Evolutionary conservation across 106 monocot species (phyloP), one percentile per base, ranked within the genome.

Genomic region (Platanthera guangdongensis): DNA sequence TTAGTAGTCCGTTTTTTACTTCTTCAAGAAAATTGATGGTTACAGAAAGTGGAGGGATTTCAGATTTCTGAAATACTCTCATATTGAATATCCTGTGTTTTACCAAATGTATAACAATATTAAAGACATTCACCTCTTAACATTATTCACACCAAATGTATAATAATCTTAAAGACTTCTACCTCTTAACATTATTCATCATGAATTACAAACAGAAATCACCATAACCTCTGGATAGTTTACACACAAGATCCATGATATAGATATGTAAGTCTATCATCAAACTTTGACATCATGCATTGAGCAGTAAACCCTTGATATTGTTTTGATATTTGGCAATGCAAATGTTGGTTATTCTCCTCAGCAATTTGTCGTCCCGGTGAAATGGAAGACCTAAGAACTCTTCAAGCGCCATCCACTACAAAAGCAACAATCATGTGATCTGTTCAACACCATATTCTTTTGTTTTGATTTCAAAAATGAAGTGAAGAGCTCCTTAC

Each of bases 381-480:
- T 87, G 80, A 74, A 89, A 91, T 78, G 85, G 80, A 51, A 92
- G 95, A 21, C 76, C 72, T 8, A 84, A 8, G 74, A 95, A 85
- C 62, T 95, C 89, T 30, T 86, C 84, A 7, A 95, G 77, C 48
- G 87, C 86, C 92, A 95, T 95, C 95, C 95, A 95, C 95, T 92
- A 82, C 8, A 82, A 32, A 14, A 52, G 47, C 14, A 47, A 48
- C 12, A 7, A 1, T 8, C 65, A 16, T 67, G 10, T 11, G 12
- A 60, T 18, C n/a, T 18, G 30, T 18, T n/a, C 60, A 60, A 2
- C 18, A 11, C 25, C 13, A 14, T 32, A 9, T 2, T 2, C 67
- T 25, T 67, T 30, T 30, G 7, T 45, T 67, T 67, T 67, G 9
- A 7, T 8, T 67, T 67, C 32, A 67, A 45, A 32, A 67, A 9